phyloP scores from a whole-genome alignment of 306 rosid genomes.

The Trifolium fragiferum region DNA sequence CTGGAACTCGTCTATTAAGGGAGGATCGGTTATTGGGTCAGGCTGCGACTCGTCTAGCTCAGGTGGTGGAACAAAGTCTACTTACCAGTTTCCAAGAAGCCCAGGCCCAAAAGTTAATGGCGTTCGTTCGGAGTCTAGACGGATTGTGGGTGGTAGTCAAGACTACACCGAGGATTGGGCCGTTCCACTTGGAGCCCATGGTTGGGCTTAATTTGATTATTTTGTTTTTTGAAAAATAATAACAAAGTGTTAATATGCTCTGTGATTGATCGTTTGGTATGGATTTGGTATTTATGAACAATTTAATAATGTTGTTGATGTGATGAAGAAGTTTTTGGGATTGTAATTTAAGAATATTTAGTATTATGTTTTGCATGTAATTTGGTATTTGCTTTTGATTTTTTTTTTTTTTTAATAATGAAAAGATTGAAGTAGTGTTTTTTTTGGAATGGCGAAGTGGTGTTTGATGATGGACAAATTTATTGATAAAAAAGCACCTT shows the following conservation, averaged over 20 bases:
- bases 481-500: too few species aligned
- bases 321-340: slow-evolving; percentile 32
- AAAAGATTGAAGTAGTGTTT: too few species aligned
- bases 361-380: background rate
- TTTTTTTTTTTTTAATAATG: too few species aligned
- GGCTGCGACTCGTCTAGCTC: slow-evolving; percentile 73
- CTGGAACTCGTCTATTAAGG: slow-evolving; percentile 62
- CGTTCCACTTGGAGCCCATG: slow-evolving; percentile 60
- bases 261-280: slow-evolving; percentile 28
- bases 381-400: too few species aligned
- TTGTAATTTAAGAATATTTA: slow-evolving; percentile 19
- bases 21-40: slow-evolving; percentile 40
- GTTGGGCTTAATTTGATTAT: slow-evolving; percentile 61
- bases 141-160: slow-evolving; percentile 47
- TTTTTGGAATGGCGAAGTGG: too few species aligned
- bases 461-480: too few species aligned
- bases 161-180: slow-evolving; percentile 74
- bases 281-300: slow-evolving; percentile 32
- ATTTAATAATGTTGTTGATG: slow-evolving; percentile 37
- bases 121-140: slow-evolving; percentile 43
- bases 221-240: slow-evolving; percentile 1
- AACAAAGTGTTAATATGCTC: slow-evolving; percentile 3
- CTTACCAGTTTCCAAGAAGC: slow-evolving; percentile 51
- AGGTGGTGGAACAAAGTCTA: slow-evolving; percentile 47
- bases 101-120: slow-evolving; percentile 68